Evolutionary conservation across 768 basidiomycete genomes (phyloP).

Genomic region (Rhodosporidiobolus sp.): DNA sequence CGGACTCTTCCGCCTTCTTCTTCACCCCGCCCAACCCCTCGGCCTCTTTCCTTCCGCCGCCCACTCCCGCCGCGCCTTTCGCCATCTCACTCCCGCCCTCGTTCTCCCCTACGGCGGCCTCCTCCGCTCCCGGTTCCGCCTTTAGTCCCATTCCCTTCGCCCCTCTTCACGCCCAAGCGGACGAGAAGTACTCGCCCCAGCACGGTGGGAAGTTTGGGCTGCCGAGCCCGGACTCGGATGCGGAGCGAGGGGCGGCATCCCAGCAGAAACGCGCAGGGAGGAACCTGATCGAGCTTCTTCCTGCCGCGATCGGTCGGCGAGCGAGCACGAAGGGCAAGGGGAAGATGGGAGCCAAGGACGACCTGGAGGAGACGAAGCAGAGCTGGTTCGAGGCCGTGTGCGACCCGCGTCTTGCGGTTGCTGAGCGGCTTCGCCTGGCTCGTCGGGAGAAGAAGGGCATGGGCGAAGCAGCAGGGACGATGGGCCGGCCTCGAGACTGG

Average conservation of each 20-base stretch:
- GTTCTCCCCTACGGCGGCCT: neutral
- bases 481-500: neutral
- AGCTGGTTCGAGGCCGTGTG: conserved; percentile 31
- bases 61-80: neutral
- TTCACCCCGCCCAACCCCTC: neutral
- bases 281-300: neutral
- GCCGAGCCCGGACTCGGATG: conserved; percentile 28
- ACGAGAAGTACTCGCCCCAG: conserved; percentile 30
- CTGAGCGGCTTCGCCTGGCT: neutral
- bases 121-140: neutral
- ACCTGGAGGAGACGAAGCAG: neutral
- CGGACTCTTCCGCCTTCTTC: neutral
- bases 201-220: conserved; percentile 36
- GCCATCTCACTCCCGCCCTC: neutral
- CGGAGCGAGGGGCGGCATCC: neutral
- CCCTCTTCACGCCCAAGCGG: neutral
- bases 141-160: conserved; percentile 27
- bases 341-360: neutral
- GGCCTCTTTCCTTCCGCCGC: neutral
- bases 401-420: conserved; percentile 25
- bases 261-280: neutral
- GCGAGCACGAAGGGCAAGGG: too few relatives aligned
- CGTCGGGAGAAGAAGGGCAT: neutral
- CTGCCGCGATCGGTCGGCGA: neutral
- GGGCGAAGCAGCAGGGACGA: neutral